Conservation (phyloP, 306 rosid genomes). For the Mucuna pruriens region DNA sequence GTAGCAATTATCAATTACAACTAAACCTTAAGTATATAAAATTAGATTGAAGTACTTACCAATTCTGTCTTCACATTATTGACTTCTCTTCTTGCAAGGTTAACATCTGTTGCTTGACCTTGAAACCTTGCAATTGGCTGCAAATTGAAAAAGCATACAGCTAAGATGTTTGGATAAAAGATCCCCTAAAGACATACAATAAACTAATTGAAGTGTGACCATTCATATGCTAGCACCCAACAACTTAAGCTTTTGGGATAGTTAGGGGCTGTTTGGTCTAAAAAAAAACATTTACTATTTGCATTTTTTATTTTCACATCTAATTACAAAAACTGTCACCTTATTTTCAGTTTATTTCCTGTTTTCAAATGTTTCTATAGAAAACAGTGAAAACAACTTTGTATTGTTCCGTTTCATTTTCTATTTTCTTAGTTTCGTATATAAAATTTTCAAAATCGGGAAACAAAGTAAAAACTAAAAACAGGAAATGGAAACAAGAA, state of each 20-base stretch:
- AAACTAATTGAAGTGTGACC: background rate
- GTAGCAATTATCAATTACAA: slow-evolving; percentile 10
- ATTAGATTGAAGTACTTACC: slow-evolving; percentile 59
- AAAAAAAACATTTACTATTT: background rate
- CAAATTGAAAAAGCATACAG: slow-evolving; percentile 36
- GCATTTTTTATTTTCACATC: background rate
- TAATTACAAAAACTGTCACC: background rate
- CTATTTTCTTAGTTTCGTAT: background rate
- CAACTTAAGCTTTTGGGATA: background rate
- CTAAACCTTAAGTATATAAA: background rate
- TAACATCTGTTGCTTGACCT: slow-evolving; percentile 93
- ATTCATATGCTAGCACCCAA: background rate
- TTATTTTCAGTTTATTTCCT: background rate
- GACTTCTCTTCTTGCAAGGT: slow-evolving; percentile 81
- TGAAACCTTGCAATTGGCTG: slow-evolving; percentile 96
- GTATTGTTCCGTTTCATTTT: background rate
- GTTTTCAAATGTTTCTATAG: background rate
- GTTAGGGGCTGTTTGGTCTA: background rate
- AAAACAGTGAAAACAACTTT: background rate
- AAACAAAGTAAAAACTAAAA: background rate
- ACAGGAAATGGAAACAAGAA: background rate
- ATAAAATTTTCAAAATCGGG: background rate
- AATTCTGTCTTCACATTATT: slow-evolving; percentile 73
- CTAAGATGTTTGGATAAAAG: slow-evolving; percentile 22
- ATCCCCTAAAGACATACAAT: background rate